Evolutionary conservation across 352 stramenopile species (phyloP).

Genomic region (Phytopythium delawarense): DNA sequence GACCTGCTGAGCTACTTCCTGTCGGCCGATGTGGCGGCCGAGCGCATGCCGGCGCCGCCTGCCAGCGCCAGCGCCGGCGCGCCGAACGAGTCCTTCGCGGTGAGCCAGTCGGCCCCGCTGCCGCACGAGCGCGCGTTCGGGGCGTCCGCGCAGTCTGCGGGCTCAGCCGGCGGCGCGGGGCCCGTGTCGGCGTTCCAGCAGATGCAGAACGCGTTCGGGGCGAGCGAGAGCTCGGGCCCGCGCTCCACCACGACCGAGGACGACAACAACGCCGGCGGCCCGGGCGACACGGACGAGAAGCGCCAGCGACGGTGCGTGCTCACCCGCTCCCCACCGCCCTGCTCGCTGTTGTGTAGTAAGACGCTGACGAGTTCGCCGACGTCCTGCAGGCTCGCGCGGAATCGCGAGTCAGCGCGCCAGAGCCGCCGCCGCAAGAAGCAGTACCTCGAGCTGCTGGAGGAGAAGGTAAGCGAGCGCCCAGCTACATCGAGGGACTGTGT

Average conservation of each 20-base stretch:
- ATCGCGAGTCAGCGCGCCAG: conserved; percentile 86
- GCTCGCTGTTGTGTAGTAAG: too few species aligned
- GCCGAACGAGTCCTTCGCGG: conserved; percentile 27
- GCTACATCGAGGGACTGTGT: neutral
- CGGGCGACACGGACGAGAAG: conserved; percentile 67
- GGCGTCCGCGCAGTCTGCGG: conserved; percentile 6
- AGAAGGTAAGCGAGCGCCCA: conserved; percentile 44
- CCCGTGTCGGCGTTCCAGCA: conserved; percentile 37
- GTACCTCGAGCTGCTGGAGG: conserved; percentile 84
- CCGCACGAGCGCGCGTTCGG: conserved; percentile 32
- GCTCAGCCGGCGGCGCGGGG: conserved; percentile 7
- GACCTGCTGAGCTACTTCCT: conserved; percentile 87
- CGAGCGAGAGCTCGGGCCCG: conserved; percentile 58
- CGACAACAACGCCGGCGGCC: conserved; percentile 24
- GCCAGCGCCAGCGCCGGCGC: conserved; percentile 17
- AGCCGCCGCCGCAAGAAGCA: conserved; percentile 88
- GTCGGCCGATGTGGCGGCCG: conserved; percentile 60
- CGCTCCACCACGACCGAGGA: conserved; percentile 47
- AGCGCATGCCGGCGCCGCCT: conserved; percentile 28
- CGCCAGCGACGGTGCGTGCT: conserved; percentile 48
- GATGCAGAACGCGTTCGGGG: conserved; percentile 40
- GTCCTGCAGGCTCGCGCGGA: conserved; percentile 55
- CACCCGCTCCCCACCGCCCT: neutral
- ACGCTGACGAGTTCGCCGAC: neutral
- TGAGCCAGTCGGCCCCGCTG: conserved; percentile 23